Base-by-base conservation (phyloP, 1,284 basidiomycete species). In the Exobasidium rhododendri region DNA sequence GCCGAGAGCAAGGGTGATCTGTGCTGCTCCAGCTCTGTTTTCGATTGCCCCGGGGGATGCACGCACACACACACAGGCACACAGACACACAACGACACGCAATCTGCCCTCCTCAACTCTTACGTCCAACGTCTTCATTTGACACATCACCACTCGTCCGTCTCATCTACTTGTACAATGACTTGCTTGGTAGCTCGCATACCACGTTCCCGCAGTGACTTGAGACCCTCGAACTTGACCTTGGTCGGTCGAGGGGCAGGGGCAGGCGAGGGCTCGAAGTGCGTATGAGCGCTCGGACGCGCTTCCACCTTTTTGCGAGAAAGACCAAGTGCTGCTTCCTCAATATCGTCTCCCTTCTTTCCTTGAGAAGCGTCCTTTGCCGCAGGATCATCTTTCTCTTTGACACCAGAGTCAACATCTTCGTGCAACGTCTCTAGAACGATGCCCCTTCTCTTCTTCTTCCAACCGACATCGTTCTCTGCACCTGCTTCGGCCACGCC, bases 381-480 rank as follows among this genome's bases (percentile, higher is more conserved):
- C 14, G 31, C 14, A 32, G 24, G 17, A 28, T 52, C 30, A 29
- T 6, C 20, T 4, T 14, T 32, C 4, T 20, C 28, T 20, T 32
- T 44, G n/a, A 22, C 24, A 55, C 40, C 52, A 26, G 52, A 17
- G 17, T 55, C 52, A 13, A 55, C 52, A 26, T 55, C 52, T 44
- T 55, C 52, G 17, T 55, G 52, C 28, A 55, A 44, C 28, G 52
- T 55, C 30, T 55, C 52, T 22, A 55, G 11, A 6, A 55, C 52
- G 13, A 55, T 14, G 20, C 52, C 52, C 5, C 52, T 20, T 26
- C 35, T 55, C 52, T 31, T 55, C 35, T 26, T 35, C 22, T 29
- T 4, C 52, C 52, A 55, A 26, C 52, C 52, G 13, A 55, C 52
- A 32, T 55, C 52, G 35, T 55, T 55, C 40, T 55, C 52, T 44